These are phyloP conservation scores for Penicillium oxalicum DNA, from an alignment of 2,329 filamentous ascomycete genomes.

Conservation along the genomic window DNA sequence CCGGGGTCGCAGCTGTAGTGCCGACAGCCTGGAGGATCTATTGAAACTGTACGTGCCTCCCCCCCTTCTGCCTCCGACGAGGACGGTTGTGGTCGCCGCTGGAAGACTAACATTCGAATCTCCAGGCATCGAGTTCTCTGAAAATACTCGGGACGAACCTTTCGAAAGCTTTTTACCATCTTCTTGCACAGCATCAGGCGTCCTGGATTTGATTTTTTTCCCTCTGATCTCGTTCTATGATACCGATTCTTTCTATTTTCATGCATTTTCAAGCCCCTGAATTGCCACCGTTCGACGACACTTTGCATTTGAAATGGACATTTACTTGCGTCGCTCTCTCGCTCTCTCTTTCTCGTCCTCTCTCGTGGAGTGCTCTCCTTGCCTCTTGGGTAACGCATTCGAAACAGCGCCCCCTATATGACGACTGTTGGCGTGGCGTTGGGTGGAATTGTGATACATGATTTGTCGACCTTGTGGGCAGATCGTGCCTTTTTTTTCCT, in stretches of 20 bases:
- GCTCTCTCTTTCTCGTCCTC: too few species aligned
- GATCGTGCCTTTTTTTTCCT: too few species aligned
- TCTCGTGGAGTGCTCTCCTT: too few species aligned
- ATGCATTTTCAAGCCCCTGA: too few species aligned
- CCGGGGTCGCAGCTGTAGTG: slow-evolving; percentile 44
- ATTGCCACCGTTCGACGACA: too few species aligned
- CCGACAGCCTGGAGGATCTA: slow-evolving; percentile 52
- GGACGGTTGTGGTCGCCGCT: background rate
- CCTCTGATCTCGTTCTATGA: background rate
- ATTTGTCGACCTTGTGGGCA: too few species aligned
- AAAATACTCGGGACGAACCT: slow-evolving; percentile 4
- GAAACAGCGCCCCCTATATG: too few species aligned
- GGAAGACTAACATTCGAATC: slow-evolving; percentile 2
- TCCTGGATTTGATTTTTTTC: slow-evolving; percentile 5
- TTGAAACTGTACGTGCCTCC: slow-evolving; percentile 47
- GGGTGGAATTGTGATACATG: too few species aligned
- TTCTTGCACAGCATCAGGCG: slow-evolving; percentile 13
- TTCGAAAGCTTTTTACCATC: background rate
- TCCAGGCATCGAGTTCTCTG: slow-evolving; percentile 28
- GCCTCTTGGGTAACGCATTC: too few species aligned
- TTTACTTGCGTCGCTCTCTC: too few species aligned
- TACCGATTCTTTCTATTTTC: background rate
- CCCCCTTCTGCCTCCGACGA: background rate
- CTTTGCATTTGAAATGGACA: too few species aligned
- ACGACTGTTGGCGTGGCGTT: too few species aligned